Evolutionary conservation across 805 yeast species (phyloP), one percentile per base, ranked within the genome.

Genomic region (Candida germanica): DNA sequence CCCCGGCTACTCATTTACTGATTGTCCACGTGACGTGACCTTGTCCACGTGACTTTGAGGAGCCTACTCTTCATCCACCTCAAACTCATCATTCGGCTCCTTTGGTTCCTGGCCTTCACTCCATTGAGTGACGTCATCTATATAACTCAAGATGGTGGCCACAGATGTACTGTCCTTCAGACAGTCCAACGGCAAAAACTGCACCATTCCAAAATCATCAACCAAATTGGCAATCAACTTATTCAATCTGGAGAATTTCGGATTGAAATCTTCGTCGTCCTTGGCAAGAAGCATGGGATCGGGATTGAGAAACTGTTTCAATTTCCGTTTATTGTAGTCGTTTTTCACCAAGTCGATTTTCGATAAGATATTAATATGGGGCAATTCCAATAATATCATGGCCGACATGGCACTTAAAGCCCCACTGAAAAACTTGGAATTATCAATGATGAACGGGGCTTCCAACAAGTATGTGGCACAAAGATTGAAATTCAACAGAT

Each of bases 121-220:
- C 98, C 98, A 93, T 56, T 93, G 99, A 0, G 99, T 93, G 19
- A 91, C 83, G 57, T 93, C 98, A 54, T 93, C 99, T 15, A 93
- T 85, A 56, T 88, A 88, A 53, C 95, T 83, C 47, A 93, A 69
- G 36, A 93, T 91, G 0, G 88, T 81, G 9, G 82, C 77, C 15
- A 93, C 82, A 31, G 87, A 76, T 28, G 80, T 87, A 31, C 87
- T 79, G 30, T 80, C 83, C 50, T 71, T 69, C 19, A 69, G 58
- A 46, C 80, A 75, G 53, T 88, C 94, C 44, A 93, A 69, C 0
- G 98, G 98, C 46, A 93, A 64, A 54, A 88, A 93, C 56, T 93
- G 97, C 3, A 93, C 97, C 99, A 93, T 93, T 5, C 98, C 98
- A 58, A 93, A 93, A 52, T 93, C 99, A 54, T 93, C 98, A 23